Percentiles rank a stretch among this genome's conserved stretches.
phyloP scores from a whole-genome alignment of 2,329 filamentous ascomycete species.

The Arthrinium puccinioides region DNA sequence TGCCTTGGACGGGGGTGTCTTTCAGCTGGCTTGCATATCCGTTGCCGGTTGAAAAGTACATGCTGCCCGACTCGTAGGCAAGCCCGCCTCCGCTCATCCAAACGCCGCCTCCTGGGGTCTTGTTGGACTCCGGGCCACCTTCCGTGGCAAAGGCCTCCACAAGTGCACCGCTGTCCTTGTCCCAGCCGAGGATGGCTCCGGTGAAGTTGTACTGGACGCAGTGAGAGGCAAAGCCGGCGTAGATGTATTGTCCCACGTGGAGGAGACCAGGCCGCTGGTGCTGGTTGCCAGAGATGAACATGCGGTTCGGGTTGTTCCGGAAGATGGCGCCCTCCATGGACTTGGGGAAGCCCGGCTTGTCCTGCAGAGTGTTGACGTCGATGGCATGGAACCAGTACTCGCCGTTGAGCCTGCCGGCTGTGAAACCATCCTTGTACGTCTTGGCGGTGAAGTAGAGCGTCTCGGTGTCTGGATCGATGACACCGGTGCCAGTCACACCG shows the following conservation, averaged over 20 bases:
- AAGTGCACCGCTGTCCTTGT: constrained; percentile 34
- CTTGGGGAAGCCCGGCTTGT: constrained; percentile 33
- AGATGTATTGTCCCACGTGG: constrained; percentile 37
- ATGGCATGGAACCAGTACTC: constrained; percentile 38
- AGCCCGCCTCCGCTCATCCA: constrained; percentile 44
- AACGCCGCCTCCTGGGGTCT: constrained; percentile 32
- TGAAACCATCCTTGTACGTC: constrained; percentile 34
- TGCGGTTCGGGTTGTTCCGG: constrained; percentile 35
- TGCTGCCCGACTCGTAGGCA: constrained; percentile 34
- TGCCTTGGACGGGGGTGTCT: constrained; percentile 33
- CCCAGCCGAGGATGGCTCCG: constrained; percentile 39
- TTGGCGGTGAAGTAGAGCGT: constrained; percentile 42
- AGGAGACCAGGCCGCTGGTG: constrained; percentile 39
- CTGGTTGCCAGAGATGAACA: constrained; percentile 39
- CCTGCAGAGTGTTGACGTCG: constrained; percentile 33
- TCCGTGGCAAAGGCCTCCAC: constrained; percentile 36
- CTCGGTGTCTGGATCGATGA: constrained; percentile 41
- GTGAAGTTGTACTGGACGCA: constrained; percentile 45
- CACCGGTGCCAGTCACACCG: constrained; percentile 40
- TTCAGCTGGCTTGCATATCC: constrained; percentile 39
- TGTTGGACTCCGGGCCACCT: constrained; percentile 32
- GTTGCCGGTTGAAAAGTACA: constrained; percentile 41
- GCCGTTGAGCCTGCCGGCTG: constrained; percentile 29
- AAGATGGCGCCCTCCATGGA: constrained; percentile 33
- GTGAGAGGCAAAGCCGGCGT: constrained; percentile 42